Evolutionary conservation across 2,329 filamentous ascomycete species (phyloP), one percentile per base, ranked within the genome.

Genomic region (Ophiostoma novo-ulmi): DNA sequence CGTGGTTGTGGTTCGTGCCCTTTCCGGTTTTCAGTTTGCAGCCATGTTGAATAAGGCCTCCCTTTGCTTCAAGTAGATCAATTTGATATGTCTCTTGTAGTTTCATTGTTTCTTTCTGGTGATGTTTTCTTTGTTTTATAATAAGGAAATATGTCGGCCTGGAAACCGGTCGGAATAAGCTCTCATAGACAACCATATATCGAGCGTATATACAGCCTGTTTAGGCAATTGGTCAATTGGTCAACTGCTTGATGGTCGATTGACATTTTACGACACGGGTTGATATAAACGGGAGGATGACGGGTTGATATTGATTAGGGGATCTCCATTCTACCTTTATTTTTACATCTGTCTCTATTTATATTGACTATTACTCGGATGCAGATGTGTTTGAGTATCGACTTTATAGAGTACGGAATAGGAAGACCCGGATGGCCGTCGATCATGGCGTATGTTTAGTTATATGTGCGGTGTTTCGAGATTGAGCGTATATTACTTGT

Each of bases 361-460:
- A 7, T 48, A 26, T 26, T 58, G 52, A 31, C 26, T 31, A 58
- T 58, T 14, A 26, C 52, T 22, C n/a, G 52, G 7, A 58, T 26
- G 31, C 17, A 48, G 14, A 20, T 6, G n/a, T 31, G 52, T 58
- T 58, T 58, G 52, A 58, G 52, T 3, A 26, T 58, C n/a, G 52
- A 48, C 17, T 48, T 58, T 26, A 22, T 48, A 48, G 17, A 20
- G 22, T 26, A 26, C n/a, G 8, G 20, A 13, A 22, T 26, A 22
- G 52, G 52, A 26, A 58, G n/a, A 58, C 20, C 52, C 20, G 52
- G 26, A 58, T 58, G 52, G 52, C n/a, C 52, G 52, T 13, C 52
- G 52, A 58, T 58, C 52, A 58, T 26, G 52, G 52, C 52, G 26
- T 58, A 58, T 58, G 22, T 58, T 11, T 31, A 58, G 44, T 48